Base-by-base conservation (phyloP, 2,329 filamentous ascomycete species). In the Trichoderma polysporum region DNA sequence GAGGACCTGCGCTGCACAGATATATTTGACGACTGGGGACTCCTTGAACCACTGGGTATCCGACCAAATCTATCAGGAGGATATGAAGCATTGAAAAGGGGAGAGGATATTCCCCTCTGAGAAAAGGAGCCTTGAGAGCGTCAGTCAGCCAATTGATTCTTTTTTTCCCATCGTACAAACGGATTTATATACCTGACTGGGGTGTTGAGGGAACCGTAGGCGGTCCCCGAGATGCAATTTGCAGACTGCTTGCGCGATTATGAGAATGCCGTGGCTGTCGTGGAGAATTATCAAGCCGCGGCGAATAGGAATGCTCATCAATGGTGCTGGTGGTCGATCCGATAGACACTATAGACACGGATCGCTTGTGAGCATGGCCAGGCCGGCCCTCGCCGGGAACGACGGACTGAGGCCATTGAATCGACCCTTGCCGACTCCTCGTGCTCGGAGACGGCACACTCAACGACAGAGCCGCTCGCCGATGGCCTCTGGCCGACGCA, bases 341-440 rank as follows among this genome's bases (percentile, higher is more conserved):
- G 72, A 94, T 87, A 10, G 92, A 94, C 53, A 94, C 88, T 70
- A 95, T 94, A 19, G 92, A 95, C 33, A 95, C 84, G 3, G 92
- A 94, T 72, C 91, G 85, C 76, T 90, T 88, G 73, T 94, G 91
- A 62, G 83, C 81, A 73, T 90, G 86, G n/a, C 84, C 81, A 25
- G 76, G 70, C 22, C 74, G 72, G 66, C 75, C 70, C 56, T 79
- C 75, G 69, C 72, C 71, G 64, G 72, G 68, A 68, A 74, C 68
- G 39, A 76, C 70, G n/a, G 74, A 69, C 15, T 76, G 74, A 25
- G 78, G 77, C 83, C 84, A 85, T 70, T 83, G 83, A 31, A 83
- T 76, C 5, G 84, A 82, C 9, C 80, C 81, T 9, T 81, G 76
- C 31, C 82, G 80, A 49, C 80, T 80, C 66, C 81, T 80, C 39